A percentile compares a stretch with the other conserved stretches of the same genome.
Evolutionary conservation across 2,329 filamentous ascomycete genomes (phyloP).

Genomic region (Fusarium sororula): DNA sequence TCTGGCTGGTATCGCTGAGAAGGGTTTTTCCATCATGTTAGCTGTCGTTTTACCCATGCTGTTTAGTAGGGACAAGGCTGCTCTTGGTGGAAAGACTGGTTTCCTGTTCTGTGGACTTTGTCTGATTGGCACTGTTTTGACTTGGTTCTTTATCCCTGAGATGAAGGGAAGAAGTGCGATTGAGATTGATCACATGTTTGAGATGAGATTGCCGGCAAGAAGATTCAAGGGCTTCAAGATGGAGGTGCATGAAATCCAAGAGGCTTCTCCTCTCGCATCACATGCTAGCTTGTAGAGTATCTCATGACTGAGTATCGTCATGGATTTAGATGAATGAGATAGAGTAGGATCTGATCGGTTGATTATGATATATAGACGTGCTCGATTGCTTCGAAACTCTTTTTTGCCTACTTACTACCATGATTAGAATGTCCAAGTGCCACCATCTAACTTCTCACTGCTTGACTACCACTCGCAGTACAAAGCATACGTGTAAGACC

Average conservation of each 20-base stretch:
- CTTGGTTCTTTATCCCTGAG: slow-evolving; percentile 41
- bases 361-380: background rate
- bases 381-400: rapidly evolving
- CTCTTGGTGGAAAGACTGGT: slow-evolving; percentile 52
- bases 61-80: slow-evolving; percentile 44
- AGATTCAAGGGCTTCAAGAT: slow-evolving; percentile 21
- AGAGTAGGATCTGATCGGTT: background rate
- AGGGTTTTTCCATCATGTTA: slow-evolving; percentile 47
- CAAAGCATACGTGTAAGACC: background rate
- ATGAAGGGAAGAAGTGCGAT: slow-evolving; percentile 36
- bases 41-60: slow-evolving; percentile 41
- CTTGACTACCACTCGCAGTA: background rate
- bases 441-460: background rate
- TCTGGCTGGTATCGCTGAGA: slow-evolving; percentile 52
- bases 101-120: slow-evolving; percentile 52
- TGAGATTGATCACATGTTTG: slow-evolving; percentile 40
- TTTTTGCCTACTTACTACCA: rapidly evolving
- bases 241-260: slow-evolving; percentile 9
- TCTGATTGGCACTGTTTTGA: slow-evolving; percentile 8
- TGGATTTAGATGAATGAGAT: background rate
- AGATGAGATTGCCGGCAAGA: slow-evolving; percentile 16
- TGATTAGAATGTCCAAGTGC: rapidly evolving
- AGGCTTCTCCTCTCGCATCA: slow-evolving; percentile 8
- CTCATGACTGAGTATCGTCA: rapidly evolving
- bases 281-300: background rate